Percentiles rank a stretch among this genome's conserved stretches.
These are phyloP conservation scores for Epichloe amarillans DNA, from an alignment of 2,329 filamentous ascomycete species.

Conservation along the genomic window DNA sequence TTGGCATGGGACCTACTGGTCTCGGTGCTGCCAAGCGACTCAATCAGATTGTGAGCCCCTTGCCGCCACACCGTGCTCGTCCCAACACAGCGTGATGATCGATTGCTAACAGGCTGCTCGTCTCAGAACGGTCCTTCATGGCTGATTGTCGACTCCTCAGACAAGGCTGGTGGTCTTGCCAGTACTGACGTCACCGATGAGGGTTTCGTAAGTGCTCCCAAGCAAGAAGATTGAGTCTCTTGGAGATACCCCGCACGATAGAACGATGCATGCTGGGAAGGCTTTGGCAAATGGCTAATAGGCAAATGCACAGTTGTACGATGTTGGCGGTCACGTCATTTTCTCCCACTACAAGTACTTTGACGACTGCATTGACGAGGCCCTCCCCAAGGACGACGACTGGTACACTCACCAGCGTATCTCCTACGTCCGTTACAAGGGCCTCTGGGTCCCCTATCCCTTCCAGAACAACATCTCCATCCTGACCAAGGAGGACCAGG, in stretches of 20 bases:
- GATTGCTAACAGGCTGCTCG: slow-evolving; percentile 14
- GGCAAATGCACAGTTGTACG: slow-evolving; percentile 61
- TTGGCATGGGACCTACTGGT: slow-evolving; percentile 94
- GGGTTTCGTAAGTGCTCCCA: slow-evolving; percentile 67
- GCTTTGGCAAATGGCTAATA: neutral
- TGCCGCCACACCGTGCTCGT: slow-evolving; percentile 15
- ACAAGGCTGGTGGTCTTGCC: slow-evolving; percentile 88
- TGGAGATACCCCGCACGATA: too few species aligned
- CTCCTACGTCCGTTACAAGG: slow-evolving; percentile 96
- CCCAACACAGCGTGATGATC: neutral
- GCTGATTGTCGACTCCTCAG: slow-evolving; percentile 87
- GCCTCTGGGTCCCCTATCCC: slow-evolving; percentile 93
- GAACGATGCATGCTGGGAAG: neutral
- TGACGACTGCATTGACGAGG: slow-evolving; percentile 96
- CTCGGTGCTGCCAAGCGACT: slow-evolving; percentile 96
- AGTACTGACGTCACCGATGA: slow-evolving; percentile 91
- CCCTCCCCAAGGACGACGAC: slow-evolving; percentile 82
- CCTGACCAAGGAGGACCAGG: slow-evolving; percentile 93
- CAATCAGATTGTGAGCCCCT: slow-evolving; percentile 71
- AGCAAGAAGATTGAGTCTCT: neutral
- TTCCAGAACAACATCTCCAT: slow-evolving; percentile 99
- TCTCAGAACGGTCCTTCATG: slow-evolving; percentile 77
- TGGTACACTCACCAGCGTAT: slow-evolving; percentile 98
- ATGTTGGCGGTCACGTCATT: slow-evolving; percentile 96
- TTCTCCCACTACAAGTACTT: slow-evolving; percentile 99